Evolutionary conservation across 371 early-diverging fungal species (phyloP), one percentile per base, ranked within the genome.

Genomic region (Rhizopus arrhizus): DNA sequence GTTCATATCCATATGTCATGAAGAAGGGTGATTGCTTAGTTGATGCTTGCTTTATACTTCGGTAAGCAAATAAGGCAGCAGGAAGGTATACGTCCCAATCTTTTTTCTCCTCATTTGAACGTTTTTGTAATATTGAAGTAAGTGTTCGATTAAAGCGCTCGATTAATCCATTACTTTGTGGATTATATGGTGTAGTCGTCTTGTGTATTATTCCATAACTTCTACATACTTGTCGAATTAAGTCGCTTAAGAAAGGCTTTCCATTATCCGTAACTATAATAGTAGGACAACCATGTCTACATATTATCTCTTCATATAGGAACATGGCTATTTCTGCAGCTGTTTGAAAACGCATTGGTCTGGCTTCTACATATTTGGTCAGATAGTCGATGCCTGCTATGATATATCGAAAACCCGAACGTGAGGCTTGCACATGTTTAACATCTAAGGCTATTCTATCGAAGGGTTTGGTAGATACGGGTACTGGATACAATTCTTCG

Each of bases 351-450:
- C 47, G 2, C 22, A 28, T 47, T n/a, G 53, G 15, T 6, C 53
- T 10, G 10, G 42, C 56, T 43, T 55, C 56, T 5, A 43, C 28
- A 9, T 33, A 42, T 43, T 55, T 55, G 0, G 66, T 66, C 0
- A 63, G 42, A n/a, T 66, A 66, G 12, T 66, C 70, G 2, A 66
- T 53, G 0, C 64, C 64, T 0, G 66, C 70, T 8, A 70, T 28
- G 0, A 70, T 52, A 41, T 70, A 70, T 1, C 50, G 49, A 41
- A 65, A 53, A 8, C 58, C 62, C 2, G 13, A 4, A n/a, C 54
- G 41, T 3, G 56, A 56, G 8, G 33, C 1, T 16, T 13, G 11
- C 4, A 55, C 56, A 15, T 56, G 56, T 45, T 56, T 56, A 1
- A 56, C 36, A 9, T 56, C 45, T 1, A 56, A 0, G 28, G 43